A percentile compares a stretch with the other conserved stretches of the same genome.
phyloP scores from a whole-genome alignment of 169 alveolate species.

The Plasmodium gallinaceum region DNA sequence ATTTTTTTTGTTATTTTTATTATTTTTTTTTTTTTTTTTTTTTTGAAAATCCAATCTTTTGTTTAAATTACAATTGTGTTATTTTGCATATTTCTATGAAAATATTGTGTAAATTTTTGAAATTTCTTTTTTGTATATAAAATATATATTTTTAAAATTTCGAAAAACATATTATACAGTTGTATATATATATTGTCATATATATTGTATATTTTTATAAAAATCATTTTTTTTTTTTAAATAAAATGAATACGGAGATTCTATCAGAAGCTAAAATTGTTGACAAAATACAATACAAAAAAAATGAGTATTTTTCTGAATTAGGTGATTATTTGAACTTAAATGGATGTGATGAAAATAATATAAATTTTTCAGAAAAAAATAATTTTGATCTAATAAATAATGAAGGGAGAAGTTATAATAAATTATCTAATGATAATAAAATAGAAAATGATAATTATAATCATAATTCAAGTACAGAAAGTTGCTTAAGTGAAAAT shows the following conservation, averaged over 20 bases:
- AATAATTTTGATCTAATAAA: constrained; percentile 14
- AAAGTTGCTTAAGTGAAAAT: not conserved
- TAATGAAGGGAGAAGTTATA: not conserved
- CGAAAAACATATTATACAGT: too few relatives aligned
- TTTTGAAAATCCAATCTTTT: not conserved
- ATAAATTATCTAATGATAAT: too few relatives aligned
- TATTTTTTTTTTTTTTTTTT: not conserved
- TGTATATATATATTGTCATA: too few relatives aligned
- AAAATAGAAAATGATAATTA: too few relatives aligned
- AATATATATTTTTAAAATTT: too few relatives aligned
- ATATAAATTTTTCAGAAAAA: constrained; percentile 9
- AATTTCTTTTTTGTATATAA: not conserved
- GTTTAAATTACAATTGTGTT: constrained; percentile 45
- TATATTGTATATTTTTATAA: too few relatives aligned
- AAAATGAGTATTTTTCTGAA: not conserved
- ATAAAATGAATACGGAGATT: constrained; percentile 7
- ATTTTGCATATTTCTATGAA: constrained; percentile 9
- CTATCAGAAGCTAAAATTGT: not conserved
- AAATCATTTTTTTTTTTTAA: too few relatives aligned
- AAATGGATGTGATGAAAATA: constrained; percentile 13
- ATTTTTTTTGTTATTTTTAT: not conserved
- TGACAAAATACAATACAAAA: constrained; percentile 1
- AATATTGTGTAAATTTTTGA: not conserved
- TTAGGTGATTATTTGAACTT: constrained; percentile 23
- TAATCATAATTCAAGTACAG: too few relatives aligned